These are phyloP conservation scores for Pyrenula aspistea DNA, from an alignment of 495 filamentous ascomycete genomes.

Conservation along the genomic window DNA sequence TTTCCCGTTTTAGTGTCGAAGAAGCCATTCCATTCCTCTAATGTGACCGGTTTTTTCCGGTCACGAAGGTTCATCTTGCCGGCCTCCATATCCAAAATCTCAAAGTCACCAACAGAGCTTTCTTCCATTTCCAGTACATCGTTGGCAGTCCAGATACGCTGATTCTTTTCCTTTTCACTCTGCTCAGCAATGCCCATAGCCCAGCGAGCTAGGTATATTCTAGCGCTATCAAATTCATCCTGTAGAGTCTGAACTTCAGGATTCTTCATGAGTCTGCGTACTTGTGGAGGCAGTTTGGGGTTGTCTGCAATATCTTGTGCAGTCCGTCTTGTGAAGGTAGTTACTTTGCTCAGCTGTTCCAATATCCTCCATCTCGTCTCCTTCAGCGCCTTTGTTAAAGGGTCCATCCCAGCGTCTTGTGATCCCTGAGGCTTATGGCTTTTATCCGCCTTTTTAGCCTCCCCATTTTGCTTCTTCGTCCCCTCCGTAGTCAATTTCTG, in stretches of 20 bases:
- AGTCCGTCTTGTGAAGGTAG: conserved; percentile 83
- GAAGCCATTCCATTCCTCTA: conserved; percentile 80
- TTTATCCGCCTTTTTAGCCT: conserved; percentile 14
- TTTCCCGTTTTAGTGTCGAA: conserved; percentile 65
- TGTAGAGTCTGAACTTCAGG: conserved; percentile 91
- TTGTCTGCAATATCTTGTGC: conserved; percentile 88
- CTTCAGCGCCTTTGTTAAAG: conserved; percentile 86
- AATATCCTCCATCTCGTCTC: conserved; percentile 92
- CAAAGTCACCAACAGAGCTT: conserved; percentile 88
- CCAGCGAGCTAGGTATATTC: conserved; percentile 90
- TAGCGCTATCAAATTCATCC: conserved; percentile 93
- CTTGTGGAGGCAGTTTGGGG: conserved; percentile 74
- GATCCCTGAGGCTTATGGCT: conserved; percentile 19
- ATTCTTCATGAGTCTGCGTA: conserved; percentile 73
- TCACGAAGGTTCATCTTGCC: conserved; percentile 52
- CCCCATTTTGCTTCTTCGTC: conserved; percentile 21
- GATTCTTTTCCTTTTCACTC: conserved; percentile 70
- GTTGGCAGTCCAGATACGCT: conserved; percentile 82
- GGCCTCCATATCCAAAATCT: conserved; percentile 75
- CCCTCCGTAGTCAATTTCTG: conserved; percentile 27
- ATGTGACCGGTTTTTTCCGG: conserved; percentile 61
- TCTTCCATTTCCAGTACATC: conserved; percentile 92
- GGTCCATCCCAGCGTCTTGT: conserved; percentile 80
- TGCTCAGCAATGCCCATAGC: conserved; percentile 98
- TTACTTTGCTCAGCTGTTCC: conserved; percentile 91